Evolutionary conservation across 2,329 filamentous ascomycete genomes (phyloP).

Genomic region (Lasiodiplodia sp.): DNA sequence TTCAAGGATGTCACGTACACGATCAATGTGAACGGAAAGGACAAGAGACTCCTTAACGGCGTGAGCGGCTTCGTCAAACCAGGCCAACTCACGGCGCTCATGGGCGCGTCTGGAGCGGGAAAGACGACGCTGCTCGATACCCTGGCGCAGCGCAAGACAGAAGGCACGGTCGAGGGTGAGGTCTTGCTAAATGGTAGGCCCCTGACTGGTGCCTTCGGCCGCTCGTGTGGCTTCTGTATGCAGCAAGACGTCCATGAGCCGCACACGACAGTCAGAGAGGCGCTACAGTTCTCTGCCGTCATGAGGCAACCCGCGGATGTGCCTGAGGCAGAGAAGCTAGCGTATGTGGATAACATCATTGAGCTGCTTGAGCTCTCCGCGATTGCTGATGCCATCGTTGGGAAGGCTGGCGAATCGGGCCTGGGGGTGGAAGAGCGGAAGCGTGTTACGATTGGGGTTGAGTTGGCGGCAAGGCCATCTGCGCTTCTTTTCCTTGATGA

Average conservation of each 20-base stretch:
- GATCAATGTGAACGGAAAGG: constrained; percentile 52
- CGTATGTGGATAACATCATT: constrained; percentile 70
- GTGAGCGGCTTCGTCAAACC: constrained; percentile 77
- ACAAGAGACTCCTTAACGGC: constrained; percentile 60
- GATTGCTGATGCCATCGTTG: constrained; percentile 71
- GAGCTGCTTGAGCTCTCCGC: constrained; percentile 69
- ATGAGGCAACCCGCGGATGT: constrained; percentile 68
- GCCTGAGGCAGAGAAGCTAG: constrained; percentile 67
- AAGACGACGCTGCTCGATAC: constrained; percentile 50
- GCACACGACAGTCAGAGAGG: constrained; percentile 71
- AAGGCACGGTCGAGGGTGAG: constrained; percentile 54
- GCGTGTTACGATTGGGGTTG: constrained; percentile 75
- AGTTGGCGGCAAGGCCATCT: constrained; percentile 69
- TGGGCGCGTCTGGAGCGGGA: constrained; percentile 74
- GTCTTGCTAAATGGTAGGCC: constrained; percentile 54
- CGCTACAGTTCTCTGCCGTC: constrained; percentile 69
- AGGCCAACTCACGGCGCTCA: constrained; percentile 78
- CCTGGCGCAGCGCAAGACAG: constrained; percentile 53
- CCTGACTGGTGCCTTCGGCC: constrained; percentile 51
- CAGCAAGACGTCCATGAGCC: constrained; percentile 74
- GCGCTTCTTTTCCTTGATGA: constrained; percentile 75
- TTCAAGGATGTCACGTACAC: constrained; percentile 87
- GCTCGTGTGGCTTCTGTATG: constrained; percentile 62
- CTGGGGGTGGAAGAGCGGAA: constrained; percentile 69
- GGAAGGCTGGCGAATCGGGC: constrained; percentile 65